Conservation (phyloP, 2,329 filamentous ascomycete species). For the Cladorrhinum sp. region DNA sequence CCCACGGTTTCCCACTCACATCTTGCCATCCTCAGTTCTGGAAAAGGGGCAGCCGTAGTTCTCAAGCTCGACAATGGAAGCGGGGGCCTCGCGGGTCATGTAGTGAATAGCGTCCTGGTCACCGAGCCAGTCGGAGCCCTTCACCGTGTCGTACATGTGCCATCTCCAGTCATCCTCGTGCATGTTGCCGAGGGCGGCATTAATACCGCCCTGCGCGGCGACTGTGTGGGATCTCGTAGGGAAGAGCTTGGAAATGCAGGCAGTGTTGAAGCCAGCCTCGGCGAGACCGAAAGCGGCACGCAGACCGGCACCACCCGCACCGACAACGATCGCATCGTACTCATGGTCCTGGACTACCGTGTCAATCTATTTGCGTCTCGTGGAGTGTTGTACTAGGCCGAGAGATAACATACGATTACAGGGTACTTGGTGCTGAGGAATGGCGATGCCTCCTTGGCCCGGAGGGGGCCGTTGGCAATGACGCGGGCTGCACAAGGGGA, state of each 20-base stretch:
- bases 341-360: constrained; percentile 71
- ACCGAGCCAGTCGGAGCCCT: constrained; percentile 95
- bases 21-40: constrained; percentile 92
- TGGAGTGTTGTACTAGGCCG: constrained; percentile 11
- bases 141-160: constrained; percentile 99
- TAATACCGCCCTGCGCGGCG: constrained; percentile 79
- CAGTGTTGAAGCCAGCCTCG: constrained; percentile 85
- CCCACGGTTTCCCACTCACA: constrained; percentile 52
- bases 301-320: constrained; percentile 76
- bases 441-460: constrained; percentile 88
- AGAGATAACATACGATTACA: constrained; percentile 68
- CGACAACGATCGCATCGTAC: constrained; percentile 95
- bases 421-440: constrained; percentile 88
- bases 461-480: constrained; percentile 78
- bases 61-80: constrained; percentile 90
- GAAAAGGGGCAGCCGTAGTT: constrained; percentile 98
- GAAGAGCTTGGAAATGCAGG: constrained; percentile 84
- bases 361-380: constrained; percentile 15
- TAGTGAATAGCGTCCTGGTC: constrained; percentile 98
- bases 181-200: constrained; percentile 90
- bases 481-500: constrained; percentile 62
- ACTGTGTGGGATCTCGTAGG: constrained; percentile 83
- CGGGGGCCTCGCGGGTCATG: constrained; percentile 93
- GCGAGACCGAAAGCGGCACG: constrained; percentile 82
- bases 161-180: constrained; percentile 98